Evolutionary conservation across 192 early-diverging fungal species (phyloP).

Genomic region (Coemansia sp.): DNA sequence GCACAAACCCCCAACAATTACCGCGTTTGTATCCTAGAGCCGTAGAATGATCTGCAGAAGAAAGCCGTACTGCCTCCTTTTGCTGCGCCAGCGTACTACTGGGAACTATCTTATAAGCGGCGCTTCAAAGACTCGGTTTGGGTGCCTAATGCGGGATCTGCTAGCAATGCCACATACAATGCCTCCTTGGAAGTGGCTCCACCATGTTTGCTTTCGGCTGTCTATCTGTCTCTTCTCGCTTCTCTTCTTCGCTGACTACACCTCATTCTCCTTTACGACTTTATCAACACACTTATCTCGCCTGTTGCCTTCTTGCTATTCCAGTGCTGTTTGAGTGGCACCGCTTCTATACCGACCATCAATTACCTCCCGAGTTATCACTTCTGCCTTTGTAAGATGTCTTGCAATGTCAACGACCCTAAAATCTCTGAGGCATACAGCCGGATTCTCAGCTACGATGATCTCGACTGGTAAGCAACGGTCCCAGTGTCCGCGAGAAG

Average conservation of each 20-base stretch:
- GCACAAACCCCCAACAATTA: background rate
- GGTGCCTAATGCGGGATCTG: slow-evolving; percentile 2
- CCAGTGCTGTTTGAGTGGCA: background rate
- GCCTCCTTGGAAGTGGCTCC: background rate
- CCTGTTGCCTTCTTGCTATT: background rate
- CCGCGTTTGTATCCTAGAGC: background rate
- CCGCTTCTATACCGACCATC: background rate
- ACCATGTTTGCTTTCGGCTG: background rate
- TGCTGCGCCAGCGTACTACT: slow-evolving; percentile 6
- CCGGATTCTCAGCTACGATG: slow-evolving; percentile 34
- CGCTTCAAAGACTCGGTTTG: background rate
- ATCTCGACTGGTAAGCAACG: slow-evolving; percentile 46
- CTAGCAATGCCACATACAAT: background rate
- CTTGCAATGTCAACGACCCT: slow-evolving; percentile 42
- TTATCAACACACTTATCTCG: background rate
- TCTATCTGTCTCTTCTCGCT: background rate
- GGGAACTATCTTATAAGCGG: background rate
- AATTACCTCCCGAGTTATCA: background rate
- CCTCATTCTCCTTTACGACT: background rate
- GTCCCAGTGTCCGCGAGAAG: background rate
- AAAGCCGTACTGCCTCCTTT: background rate
- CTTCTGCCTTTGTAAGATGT: slow-evolving; percentile 16
- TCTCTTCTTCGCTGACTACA: background rate
- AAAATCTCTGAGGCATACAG: slow-evolving; percentile 43
- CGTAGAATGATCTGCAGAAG: background rate